A percentile compares a stretch with the other conserved stretches of the same genome.
These are phyloP conservation scores for Melocanna baccifera DNA, from an alignment of 176 grass and related monocot genomes.

Conservation along the genomic window DNA sequence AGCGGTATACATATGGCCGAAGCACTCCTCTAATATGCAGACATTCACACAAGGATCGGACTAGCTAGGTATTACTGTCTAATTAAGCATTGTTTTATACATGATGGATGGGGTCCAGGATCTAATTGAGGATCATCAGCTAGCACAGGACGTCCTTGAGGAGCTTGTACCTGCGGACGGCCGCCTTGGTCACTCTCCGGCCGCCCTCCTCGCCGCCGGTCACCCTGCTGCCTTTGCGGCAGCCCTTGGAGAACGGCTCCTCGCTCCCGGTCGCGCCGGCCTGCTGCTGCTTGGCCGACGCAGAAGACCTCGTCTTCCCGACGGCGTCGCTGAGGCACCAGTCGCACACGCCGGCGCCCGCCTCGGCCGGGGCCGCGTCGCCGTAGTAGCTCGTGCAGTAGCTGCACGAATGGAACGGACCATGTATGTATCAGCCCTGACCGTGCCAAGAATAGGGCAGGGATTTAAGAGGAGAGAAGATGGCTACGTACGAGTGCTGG, in stretches of 20 bases:
- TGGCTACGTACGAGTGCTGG: slow-evolving; percentile 73
- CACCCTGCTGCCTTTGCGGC: slow-evolving; percentile 29
- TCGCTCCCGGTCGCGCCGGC: not conserved
- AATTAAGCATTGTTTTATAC: slow-evolving; percentile 17
- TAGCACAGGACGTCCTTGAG: slow-evolving; percentile 93
- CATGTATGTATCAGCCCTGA: not conserved
- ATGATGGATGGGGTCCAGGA: not conserved
- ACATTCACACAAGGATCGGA: not conserved
- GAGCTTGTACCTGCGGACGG: slow-evolving; percentile 91
- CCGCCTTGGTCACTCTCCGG: slow-evolving; percentile 38
- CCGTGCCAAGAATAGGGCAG: not conserved
- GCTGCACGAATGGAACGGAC: slow-evolving; percentile 20
- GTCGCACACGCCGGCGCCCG: slow-evolving; percentile 60
- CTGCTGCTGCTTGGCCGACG: slow-evolving; percentile 2
- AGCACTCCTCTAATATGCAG: not conserved
- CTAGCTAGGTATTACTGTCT: slow-evolving; percentile 9
- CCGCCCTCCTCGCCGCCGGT: slow-evolving; percentile 33
- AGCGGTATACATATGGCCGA: not conserved
- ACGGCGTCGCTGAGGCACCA: slow-evolving; percentile 71
- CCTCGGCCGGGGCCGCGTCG: slow-evolving; percentile 35
- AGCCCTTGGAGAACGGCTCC: slow-evolving; percentile 9
- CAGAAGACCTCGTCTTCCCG: not conserved
- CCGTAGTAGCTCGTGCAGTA: slow-evolving; percentile 98
- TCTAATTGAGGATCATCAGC: not conserved
- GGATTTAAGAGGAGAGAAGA: not conserved